Conservation (phyloP, 176 grass and related monocot genomes). For the Oryza officinalis region DNA sequence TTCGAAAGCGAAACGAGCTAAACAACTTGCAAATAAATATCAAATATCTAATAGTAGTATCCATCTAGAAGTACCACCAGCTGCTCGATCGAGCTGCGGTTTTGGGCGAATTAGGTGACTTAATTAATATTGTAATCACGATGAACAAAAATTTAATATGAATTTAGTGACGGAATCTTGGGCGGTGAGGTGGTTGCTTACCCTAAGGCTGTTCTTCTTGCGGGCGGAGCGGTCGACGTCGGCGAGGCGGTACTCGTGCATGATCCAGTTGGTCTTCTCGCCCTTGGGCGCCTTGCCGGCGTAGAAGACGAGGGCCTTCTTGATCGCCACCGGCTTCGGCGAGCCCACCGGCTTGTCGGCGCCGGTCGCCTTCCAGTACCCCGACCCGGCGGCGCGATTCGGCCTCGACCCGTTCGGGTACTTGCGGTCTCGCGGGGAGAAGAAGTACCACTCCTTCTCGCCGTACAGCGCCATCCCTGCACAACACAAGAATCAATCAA, state of each 20-base stretch:
- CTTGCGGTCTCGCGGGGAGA: slow-evolving; percentile 89
- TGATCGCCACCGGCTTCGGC: slow-evolving; percentile 74
- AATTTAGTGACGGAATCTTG: not conserved
- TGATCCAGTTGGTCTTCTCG: slow-evolving; percentile 99
- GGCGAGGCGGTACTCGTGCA: slow-evolving; percentile 98
- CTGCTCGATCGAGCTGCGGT: not conserved
- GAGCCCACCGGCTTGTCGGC: slow-evolving; percentile 78
- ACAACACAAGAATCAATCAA: not conserved
- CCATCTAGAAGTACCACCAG: not conserved
- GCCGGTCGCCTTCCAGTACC: slow-evolving; percentile 95
- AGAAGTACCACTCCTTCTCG: slow-evolving; percentile 97
- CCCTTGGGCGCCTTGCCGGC: slow-evolving; percentile 86
- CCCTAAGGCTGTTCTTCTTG: slow-evolving; percentile 87
- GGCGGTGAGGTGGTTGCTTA: not conserved
- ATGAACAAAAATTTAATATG: not conserved
- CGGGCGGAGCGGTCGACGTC: slow-evolving; percentile 69
- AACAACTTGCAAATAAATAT: not conserved
- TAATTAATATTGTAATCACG: not conserved
- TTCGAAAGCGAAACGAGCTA: slow-evolving; percentile 16
- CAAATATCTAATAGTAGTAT: not conserved
- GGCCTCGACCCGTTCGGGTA: slow-evolving; percentile 87
- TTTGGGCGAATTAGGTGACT: not conserved
- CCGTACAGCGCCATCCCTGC: slow-evolving; percentile 78
- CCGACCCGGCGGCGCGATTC: slow-evolving; percentile 71
- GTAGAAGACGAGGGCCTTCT: slow-evolving; percentile 94